Percentiles rank a stretch among this genome's conserved stretches.
Conservation (phyloP, 1,284 basidiomycete genomes). For the Papiliotrema nemorosa region DNA sequence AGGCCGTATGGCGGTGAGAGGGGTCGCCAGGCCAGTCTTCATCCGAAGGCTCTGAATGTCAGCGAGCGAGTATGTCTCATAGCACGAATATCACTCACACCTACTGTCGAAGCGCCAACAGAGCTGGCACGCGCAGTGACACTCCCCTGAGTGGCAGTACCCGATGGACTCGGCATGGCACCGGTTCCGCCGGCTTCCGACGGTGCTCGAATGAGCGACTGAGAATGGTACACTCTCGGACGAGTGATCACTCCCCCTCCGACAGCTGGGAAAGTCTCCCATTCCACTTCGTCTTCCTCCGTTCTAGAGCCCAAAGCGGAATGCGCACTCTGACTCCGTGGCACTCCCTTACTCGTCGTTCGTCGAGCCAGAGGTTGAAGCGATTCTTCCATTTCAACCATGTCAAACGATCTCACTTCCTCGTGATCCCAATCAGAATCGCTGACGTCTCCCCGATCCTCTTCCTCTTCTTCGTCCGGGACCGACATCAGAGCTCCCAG, state of each 20-base stretch:
- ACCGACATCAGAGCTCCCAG: conserved; percentile 43
- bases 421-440: conserved; percentile 32
- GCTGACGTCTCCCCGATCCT: conserved; percentile 41
- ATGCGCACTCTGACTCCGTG: conserved; percentile 2
- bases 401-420: conserved; percentile 21
- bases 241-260: conserved; percentile 71
- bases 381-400: conserved; percentile 27
- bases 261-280: conserved; percentile 63
- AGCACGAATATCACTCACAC: conserved; percentile 22
- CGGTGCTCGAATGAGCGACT: conserved; percentile 59
- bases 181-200: conserved; percentile 43
- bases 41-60: conserved; percentile 9
- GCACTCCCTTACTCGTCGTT: neutral
- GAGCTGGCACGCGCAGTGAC: conserved; percentile 47
- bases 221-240: conserved; percentile 69
- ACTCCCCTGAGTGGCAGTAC: conserved; percentile 40
- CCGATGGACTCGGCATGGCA: conserved; percentile 41
- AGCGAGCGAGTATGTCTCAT: neutral
- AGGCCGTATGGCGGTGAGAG: conserved; percentile 9
- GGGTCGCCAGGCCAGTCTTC: conserved; percentile 6
- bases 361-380: conserved; percentile 8
- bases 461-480: conserved; percentile 66
- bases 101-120: conserved; percentile 38
- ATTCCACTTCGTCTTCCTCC: conserved; percentile 32
- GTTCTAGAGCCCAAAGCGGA: conserved; percentile 4